A percentile compares a stretch with the other conserved stretches of the same genome.
phyloP scores from a whole-genome alignment of 345 rosid species.

The Aquilaria sinensis region DNA sequence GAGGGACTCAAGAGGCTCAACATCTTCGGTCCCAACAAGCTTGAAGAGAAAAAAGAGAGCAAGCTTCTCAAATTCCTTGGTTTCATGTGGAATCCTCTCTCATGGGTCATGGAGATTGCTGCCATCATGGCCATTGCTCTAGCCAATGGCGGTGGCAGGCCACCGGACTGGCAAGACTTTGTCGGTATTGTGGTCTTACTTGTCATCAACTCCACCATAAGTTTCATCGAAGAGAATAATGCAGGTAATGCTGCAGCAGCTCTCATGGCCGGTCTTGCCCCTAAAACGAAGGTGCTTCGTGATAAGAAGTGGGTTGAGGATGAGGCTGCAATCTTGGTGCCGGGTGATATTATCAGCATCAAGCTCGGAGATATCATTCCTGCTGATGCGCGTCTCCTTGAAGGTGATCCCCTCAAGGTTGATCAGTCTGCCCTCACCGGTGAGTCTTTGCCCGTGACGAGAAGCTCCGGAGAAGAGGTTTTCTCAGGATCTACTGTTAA shows the following conservation, averaged over 20 bases:
- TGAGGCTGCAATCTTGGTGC: constrained; percentile 18
- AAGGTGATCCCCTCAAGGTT: constrained; percentile 16
- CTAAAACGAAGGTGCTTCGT: constrained; percentile 16
- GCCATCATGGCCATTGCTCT: background rate
- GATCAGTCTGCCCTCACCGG: constrained; percentile 18
- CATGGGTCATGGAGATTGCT: background rate
- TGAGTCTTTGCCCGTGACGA: constrained; percentile 30
- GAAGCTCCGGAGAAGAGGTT: constrained; percentile 26
- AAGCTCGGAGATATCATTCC: constrained; percentile 17
- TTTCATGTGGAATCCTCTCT: constrained; percentile 86
- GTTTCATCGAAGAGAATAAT: constrained; percentile 17
- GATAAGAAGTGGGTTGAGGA: constrained; percentile 12
- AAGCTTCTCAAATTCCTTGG: constrained; percentile 12
- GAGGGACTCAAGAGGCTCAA: constrained; percentile 76
- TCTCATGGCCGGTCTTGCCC: constrained; percentile 20
- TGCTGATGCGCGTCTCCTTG: constrained; percentile 17
- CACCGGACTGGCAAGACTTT: constrained; percentile 15
- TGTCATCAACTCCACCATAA: constrained; percentile 13
- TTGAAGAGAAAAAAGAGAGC: constrained; percentile 59
- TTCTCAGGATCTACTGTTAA: constrained; percentile 39
- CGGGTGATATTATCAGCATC: constrained; percentile 14
- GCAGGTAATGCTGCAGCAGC: constrained; percentile 19
- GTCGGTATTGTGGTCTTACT: constrained; percentile 12
- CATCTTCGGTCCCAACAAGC: constrained; percentile 83
- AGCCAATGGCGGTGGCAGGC: background rate